Percentiles rank a stretch among this genome's conserved stretches.
Conservation (phyloP, 805 yeast genomes). For the Lachancea waltii region DNA sequence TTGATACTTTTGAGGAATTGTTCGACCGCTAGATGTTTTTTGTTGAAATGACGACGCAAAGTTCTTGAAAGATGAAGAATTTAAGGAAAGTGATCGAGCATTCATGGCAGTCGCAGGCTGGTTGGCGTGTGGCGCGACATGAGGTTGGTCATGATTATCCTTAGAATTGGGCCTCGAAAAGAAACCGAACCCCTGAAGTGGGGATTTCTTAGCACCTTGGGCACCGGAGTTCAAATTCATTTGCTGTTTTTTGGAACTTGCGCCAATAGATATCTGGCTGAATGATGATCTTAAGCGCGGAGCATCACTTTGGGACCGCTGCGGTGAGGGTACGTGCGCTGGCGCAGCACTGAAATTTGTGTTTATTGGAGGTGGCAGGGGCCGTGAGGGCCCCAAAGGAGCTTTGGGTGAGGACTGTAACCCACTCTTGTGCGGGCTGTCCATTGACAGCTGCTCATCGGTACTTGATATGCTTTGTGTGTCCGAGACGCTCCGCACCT, state of each 20-base stretch:
- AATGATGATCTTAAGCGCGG: conserved; percentile 20
- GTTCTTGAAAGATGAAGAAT: conserved; percentile 30
- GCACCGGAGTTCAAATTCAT: conserved; percentile 13
- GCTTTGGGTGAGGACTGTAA: conserved; percentile 6
- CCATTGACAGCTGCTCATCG: conserved; percentile 10
- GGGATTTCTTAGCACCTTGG: conserved; percentile 25
- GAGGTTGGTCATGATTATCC: conserved; percentile 13
- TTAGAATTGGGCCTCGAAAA: conserved; percentile 28
- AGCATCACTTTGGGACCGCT: conserved; percentile 20
- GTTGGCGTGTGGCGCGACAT: conserved; percentile 13
- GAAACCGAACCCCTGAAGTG: conserved; percentile 29
- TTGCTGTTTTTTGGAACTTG: conserved; percentile 20
- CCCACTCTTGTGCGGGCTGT: conserved; percentile 9
- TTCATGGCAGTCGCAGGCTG: conserved; percentile 8
- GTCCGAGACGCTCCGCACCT: conserved; percentile 26
- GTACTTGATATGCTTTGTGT: conserved; percentile 26
- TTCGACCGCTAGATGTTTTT: conserved; percentile 39
- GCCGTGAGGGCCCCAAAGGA: conserved; percentile 6
- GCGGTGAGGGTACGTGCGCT: conserved; percentile 8
- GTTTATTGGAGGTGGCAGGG: conserved; percentile 10
- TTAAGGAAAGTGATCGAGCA: conserved; percentile 33
- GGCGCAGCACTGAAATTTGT: conserved; percentile 1
- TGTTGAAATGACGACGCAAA: conserved; percentile 32
- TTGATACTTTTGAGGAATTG: conserved; percentile 42
- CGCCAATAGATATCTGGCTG: conserved; percentile 25